phyloP scores from a whole-genome alignment of 108 stramenopile genomes.

The Nitzschia palea region DNA sequence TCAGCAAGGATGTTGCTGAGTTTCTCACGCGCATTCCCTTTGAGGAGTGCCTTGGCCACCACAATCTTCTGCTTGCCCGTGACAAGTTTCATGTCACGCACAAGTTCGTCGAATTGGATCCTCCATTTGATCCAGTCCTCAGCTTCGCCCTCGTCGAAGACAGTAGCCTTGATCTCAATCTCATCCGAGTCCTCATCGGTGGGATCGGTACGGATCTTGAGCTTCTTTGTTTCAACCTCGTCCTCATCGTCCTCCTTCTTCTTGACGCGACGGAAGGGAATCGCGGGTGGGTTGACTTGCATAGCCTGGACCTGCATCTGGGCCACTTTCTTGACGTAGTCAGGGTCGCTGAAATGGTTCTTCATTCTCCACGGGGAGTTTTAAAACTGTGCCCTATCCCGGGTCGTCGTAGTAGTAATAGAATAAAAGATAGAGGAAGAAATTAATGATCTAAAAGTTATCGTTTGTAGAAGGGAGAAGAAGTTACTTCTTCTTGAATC shows the following conservation, averaged over 20 bases:
- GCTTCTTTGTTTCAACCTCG: background rate
- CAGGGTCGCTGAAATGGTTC: background rate
- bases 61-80: background rate
- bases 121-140: background rate
- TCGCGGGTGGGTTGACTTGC: background rate
- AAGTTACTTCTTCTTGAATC: too few species aligned
- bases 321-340: background rate
- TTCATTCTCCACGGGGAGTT: background rate
- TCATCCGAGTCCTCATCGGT: background rate
- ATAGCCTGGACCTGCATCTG: background rate
- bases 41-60: background rate
- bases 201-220: background rate
- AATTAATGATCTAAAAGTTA: too few species aligned
- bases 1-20: too few species aligned
- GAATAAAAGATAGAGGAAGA: too few species aligned
- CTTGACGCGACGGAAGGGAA: background rate
- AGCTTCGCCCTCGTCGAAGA: too few species aligned
- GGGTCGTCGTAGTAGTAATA: too few species aligned
- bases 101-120: background rate
- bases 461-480: too few species aligned
- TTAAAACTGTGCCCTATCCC: too few species aligned
- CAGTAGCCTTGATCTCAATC: background rate
- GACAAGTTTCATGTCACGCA: too few species aligned
- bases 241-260: background rate
- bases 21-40: background rate